phyloP scores from a whole-genome alignment of 1,284 basidiomycete genomes.

The Cutaneotrichosporon curvatum region DNA sequence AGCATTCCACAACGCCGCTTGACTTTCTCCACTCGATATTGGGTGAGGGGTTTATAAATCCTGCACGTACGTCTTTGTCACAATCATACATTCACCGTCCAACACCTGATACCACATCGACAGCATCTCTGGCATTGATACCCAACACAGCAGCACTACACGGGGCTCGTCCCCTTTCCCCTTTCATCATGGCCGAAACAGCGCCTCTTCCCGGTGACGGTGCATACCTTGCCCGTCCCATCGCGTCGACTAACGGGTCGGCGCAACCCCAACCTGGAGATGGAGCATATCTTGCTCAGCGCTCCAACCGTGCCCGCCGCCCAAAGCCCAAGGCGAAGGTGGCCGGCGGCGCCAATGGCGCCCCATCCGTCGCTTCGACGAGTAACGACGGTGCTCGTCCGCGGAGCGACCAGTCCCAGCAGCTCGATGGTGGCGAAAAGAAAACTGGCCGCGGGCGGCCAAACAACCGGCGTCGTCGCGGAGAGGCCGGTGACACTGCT shows the following conservation, averaged over 20 bases:
- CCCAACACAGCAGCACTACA: too few relatives aligned
- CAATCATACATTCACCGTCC: too few relatives aligned
- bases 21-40: too few relatives aligned
- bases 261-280: conserved; percentile 16
- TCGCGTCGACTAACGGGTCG: too few relatives aligned
- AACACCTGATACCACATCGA: too few relatives aligned
- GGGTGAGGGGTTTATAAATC: too few relatives aligned
- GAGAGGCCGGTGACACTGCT: conserved; percentile 1
- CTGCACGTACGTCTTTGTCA: too few relatives aligned
- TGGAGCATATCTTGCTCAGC: conserved; percentile 12
- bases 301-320: background rate
- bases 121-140: too few relatives aligned
- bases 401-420: background rate
- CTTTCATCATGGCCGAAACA: conserved; percentile 6
- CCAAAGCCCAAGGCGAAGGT: background rate
- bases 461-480: background rate
- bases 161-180: background rate
- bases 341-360: too few relatives aligned
- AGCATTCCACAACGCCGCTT: too few relatives aligned
- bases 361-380: too few relatives aligned
- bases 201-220: conserved; percentile 7
- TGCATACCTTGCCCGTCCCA: conserved; percentile 15
- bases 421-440: background rate
- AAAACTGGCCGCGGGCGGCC: background rate
- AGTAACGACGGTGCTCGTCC: background rate